Conservation (phyloP, 2,329 filamentous ascomycete species). For the Aureobasidium sp. region DNA sequence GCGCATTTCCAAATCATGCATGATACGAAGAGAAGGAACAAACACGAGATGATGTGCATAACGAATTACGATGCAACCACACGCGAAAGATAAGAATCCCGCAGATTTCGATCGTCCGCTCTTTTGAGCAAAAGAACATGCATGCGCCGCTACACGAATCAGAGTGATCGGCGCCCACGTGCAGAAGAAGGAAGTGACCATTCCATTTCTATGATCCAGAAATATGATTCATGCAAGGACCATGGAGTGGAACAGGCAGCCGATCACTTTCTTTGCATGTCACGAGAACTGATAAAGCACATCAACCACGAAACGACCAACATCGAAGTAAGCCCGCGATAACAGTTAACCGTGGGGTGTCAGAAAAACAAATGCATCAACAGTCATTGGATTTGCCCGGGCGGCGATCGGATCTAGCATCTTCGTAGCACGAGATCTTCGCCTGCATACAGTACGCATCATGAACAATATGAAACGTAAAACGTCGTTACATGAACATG, state of each 20-base stretch:
- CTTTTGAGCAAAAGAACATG: background rate
- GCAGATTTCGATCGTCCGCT: background rate
- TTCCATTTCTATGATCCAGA: background rate
- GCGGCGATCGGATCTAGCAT: background rate
- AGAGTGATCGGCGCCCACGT: background rate
- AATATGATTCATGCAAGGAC: background rate
- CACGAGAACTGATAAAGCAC: background rate
- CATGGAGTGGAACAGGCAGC: background rate
- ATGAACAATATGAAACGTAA: background rate
- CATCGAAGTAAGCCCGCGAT: background rate
- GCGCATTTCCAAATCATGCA: background rate
- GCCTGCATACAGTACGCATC: background rate
- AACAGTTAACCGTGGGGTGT: background rate
- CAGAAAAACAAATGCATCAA: background rate
- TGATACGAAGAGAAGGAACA: background rate
- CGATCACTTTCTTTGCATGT: background rate
- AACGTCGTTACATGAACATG: conserved; percentile 1
- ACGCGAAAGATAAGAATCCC: background rate
- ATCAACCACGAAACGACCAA: conserved; percentile 6
- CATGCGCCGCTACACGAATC: background rate
- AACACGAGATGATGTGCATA: conserved; percentile 5
- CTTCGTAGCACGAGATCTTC: background rate
- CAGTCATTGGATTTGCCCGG: background rate
- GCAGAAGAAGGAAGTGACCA: background rate
- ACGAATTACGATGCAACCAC: background rate